Base-by-base conservation (phyloP, 2,329 filamentous ascomycete species). In the Verticillium albo-atrum region DNA sequence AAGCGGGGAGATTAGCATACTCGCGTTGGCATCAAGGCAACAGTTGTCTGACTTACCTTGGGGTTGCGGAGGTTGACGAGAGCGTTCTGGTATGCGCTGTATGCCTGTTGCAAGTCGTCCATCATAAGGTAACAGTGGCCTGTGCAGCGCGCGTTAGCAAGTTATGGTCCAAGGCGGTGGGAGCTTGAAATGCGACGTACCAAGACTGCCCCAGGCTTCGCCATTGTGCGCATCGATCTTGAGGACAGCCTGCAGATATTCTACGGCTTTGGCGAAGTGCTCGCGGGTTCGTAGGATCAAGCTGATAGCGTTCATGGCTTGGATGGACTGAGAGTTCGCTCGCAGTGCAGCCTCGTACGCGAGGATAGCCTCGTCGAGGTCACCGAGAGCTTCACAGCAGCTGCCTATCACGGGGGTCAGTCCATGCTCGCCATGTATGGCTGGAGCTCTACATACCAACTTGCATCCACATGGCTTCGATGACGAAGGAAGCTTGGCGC, bases 71-170 rank as follows among this genome's bases (percentile, higher is more conserved):
- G 81, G 74, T 98, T 94, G 63, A 97, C 94, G 6, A 98, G 79
- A 6, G 95, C 95, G 72, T 96, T 92, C 73, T 99, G 95, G 72
- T 99, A 99, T 1, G 95, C 93, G 32, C 91, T 91, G 70, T 99
- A 99, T 1, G 95, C 95, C 71, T 98, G 92, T 75, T 98, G 95
- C 34, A 98, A 78, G 69, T 97, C 94, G 70, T 99, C 95, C 85
- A 97, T 96, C 95, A 99, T 99, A 27, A 99, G 82, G 72, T 94
- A 96, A 77, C 95, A 98, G 74, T 98, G 95, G n/a, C 95, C 92
- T 94, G 66, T 15, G 52, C 30, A 4, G 5, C 30, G 6, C 20
- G 50, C 66, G 66, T 70, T 55, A 72, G 67, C 58, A 56, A 28
- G n/a, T 54, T 28, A 12, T 4, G 3, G 20, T 23, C 20, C 20